These are phyloP conservation scores for Talaromyces funiculosus DNA, from an alignment of 2,329 filamentous ascomycete species.

Conservation along the genomic window DNA sequence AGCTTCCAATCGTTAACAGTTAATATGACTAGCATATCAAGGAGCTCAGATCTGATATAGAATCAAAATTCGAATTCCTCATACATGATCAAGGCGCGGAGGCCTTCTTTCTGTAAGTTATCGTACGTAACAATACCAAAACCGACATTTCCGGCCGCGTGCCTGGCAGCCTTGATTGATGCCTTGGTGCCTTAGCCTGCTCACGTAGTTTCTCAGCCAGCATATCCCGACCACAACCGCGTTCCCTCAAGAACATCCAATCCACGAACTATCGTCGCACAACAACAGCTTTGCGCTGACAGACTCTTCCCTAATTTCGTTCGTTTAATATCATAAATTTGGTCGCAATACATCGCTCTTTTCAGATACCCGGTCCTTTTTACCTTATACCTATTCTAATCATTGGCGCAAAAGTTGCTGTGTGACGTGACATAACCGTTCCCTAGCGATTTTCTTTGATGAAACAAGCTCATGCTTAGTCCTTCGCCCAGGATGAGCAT, in stretches of 20 bases:
- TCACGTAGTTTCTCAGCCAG: not conserved
- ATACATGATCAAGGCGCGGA: not conserved
- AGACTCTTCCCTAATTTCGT: not conserved
- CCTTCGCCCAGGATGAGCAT: constrained; percentile 27
- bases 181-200: not conserved
- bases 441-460: not conserved
- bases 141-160: not conserved
- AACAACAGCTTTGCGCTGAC: constrained; percentile 1
- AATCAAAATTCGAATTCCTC: not conserved
- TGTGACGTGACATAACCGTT: not conserved
- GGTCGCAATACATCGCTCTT: not conserved
- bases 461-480: constrained; percentile 5
- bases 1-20: too few relatives aligned
- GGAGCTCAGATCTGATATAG: too few relatives aligned
- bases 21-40: too few relatives aligned
- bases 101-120: not conserved
- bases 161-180: not conserved
- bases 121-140: not conserved
- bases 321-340: not conserved
- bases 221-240: not conserved
- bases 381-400: not conserved
- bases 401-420: not conserved
- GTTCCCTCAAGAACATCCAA: constrained; percentile 4
- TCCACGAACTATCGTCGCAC: not conserved
- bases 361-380: not conserved